These are phyloP conservation scores for Cryphonectria carpinicola DNA, from an alignment of 2,329 filamentous ascomycete genomes.

Conservation along the genomic window DNA sequence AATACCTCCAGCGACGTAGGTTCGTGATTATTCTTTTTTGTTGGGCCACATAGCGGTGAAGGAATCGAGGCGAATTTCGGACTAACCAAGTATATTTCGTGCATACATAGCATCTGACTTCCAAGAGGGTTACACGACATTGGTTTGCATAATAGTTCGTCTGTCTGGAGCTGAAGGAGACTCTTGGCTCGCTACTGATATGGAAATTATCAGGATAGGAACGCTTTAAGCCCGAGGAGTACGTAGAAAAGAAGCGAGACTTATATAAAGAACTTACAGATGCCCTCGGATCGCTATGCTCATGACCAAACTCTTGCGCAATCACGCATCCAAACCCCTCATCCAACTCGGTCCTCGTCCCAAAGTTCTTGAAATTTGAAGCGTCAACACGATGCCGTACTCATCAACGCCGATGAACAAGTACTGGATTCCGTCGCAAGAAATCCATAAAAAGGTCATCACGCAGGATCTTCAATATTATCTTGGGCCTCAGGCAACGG, in stretches of 20 bases:
- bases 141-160: background rate
- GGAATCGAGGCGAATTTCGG: background rate
- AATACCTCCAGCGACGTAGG: background rate
- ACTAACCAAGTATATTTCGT: background rate
- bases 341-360: background rate
- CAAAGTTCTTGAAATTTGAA: background rate
- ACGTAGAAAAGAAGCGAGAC: no score
- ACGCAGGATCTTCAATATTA: slow-evolving; percentile 62
- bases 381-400: slow-evolving; percentile 18
- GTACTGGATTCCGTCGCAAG: slow-evolving; percentile 64
- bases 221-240: background rate
- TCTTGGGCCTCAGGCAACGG: slow-evolving; percentile 61
- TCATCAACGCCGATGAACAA: slow-evolving; percentile 52
- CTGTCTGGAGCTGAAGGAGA: background rate
- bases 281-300: background rate
- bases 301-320: background rate
- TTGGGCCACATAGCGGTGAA: background rate
- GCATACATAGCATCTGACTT: no score
- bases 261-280: slow-evolving; percentile 4
- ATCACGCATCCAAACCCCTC: background rate
- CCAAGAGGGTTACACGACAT: no score
- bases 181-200: background rate
- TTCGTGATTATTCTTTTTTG: background rate
- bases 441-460: slow-evolving; percentile 65
- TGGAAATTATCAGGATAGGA: background rate